Evolutionary conservation across 2,329 filamentous ascomycete genomes (phyloP).

Genomic region (Trichoderma atroviride): DNA sequence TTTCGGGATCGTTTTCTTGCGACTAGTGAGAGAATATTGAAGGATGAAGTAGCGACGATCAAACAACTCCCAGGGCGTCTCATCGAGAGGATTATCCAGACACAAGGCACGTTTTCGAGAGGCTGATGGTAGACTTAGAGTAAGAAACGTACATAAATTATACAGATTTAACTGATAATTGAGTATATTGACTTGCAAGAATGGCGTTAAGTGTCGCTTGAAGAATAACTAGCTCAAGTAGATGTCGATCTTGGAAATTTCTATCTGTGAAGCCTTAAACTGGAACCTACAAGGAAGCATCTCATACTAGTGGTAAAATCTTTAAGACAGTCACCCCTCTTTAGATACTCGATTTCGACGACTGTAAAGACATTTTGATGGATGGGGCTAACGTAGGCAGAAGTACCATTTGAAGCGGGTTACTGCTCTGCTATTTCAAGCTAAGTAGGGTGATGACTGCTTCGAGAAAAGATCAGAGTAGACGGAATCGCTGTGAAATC

Average conservation of each 20-base stretch:
- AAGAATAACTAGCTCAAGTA: not conserved
- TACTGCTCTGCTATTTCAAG: not conserved
- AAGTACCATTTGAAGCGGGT: too few relatives aligned
- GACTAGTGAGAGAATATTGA: too few relatives aligned
- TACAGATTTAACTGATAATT: too few relatives aligned
- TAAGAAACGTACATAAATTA: not conserved
- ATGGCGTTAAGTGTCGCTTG: not conserved
- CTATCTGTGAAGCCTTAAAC: not conserved
- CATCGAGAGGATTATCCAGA: not conserved
- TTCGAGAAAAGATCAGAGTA: not conserved
- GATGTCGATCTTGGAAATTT: not conserved
- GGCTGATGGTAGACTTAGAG: not conserved
- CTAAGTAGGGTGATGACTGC: not conserved
- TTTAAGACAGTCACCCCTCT: constrained; percentile 31
- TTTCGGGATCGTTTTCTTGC: too few relatives aligned
- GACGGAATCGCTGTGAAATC: too few relatives aligned
- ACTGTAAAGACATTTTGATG: constrained; percentile 35
- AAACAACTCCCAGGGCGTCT: not conserved
- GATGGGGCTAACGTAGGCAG: not conserved
- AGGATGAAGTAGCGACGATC: not conserved
- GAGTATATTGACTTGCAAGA: too few relatives aligned
- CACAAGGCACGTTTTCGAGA: not conserved
- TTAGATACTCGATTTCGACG: constrained; percentile 54
- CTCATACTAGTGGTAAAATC: not conserved
- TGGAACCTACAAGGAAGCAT: not conserved